These are phyloP conservation scores for Rhizopogon vesiculosus DNA, from an alignment of 768 basidiomycete genomes.

Conservation along the genomic window DNA sequence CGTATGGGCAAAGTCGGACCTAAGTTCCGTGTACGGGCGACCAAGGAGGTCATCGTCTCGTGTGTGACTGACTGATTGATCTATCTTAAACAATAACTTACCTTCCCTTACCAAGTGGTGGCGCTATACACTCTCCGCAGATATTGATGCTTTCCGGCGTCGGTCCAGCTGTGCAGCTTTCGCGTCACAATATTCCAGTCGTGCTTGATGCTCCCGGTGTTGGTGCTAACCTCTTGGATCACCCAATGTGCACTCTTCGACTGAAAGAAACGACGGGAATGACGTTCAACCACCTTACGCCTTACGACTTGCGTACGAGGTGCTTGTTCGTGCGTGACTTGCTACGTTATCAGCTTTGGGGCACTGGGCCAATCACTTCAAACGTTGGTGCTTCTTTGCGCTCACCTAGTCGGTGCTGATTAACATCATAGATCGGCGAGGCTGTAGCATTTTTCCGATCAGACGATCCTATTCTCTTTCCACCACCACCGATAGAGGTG, in stretches of 20 bases:
- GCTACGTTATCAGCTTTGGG: conserved; percentile 6
- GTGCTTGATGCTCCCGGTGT: conserved; percentile 65
- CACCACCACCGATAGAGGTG: not conserved
- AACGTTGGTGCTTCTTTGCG: conserved; percentile 32
- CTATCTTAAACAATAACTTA: conserved; percentile 27
- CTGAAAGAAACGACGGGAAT: not conserved
- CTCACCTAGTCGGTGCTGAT: not conserved
- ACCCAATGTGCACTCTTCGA: not conserved
- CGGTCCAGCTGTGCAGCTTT: conserved; percentile 53
- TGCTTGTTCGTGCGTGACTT: conserved; percentile 1
- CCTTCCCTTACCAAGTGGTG: conserved; percentile 17
- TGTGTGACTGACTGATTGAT: conserved; percentile 12
- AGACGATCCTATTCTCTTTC: conserved; percentile 11
- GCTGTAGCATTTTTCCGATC: conserved; percentile 14
- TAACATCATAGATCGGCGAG: conserved; percentile 8
- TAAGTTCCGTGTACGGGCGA: conserved; percentile 36
- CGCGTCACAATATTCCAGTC: conserved; percentile 44
- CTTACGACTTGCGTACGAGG: not conserved
- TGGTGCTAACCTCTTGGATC: conserved; percentile 61
- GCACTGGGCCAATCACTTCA: conserved; percentile 40
- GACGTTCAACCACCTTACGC: not conserved
- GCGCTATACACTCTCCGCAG: conserved; percentile 46
- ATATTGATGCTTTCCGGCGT: conserved; percentile 43
- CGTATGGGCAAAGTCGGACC: conserved; percentile 17
- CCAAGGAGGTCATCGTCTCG: not conserved